These are phyloP conservation scores for Vicia villosa DNA, from an alignment of 306 rosid species.

Conservation along the genomic window DNA sequence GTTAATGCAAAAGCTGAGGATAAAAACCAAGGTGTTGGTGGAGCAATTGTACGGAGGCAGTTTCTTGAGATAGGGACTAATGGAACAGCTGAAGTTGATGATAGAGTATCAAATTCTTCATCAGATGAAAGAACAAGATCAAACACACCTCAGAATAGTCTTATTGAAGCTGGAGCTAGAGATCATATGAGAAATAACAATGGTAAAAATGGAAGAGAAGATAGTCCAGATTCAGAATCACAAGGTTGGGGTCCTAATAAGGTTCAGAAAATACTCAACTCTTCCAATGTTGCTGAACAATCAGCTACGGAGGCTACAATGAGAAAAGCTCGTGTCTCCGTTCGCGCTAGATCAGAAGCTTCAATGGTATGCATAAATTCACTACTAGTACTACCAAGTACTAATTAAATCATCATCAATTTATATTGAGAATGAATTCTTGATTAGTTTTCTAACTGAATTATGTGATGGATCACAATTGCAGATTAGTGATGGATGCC, in stretches of 20 bases:
- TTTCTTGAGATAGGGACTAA: constrained; percentile 68
- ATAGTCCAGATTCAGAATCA: constrained; percentile 74
- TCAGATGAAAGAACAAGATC: constrained; percentile 82
- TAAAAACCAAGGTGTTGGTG: constrained; percentile 43
- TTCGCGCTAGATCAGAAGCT: constrained; percentile 96
- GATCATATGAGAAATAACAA: constrained; percentile 30
- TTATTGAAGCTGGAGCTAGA: constrained; percentile 31
- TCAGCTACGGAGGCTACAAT: constrained; percentile 77
- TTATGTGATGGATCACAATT: neutral
- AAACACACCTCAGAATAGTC: constrained; percentile 58
- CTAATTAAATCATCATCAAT: neutral
- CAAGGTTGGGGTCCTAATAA: constrained; percentile 74
- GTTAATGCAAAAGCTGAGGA: constrained; percentile 53
- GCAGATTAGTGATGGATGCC: constrained; percentile 97
- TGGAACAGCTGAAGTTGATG: constrained; percentile 47
- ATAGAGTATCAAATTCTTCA: constrained; percentile 58
- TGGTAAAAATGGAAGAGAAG: constrained; percentile 63
- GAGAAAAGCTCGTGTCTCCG: constrained; percentile 98
- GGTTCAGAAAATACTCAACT: constrained; percentile 44
- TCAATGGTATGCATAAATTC: constrained; percentile 60
- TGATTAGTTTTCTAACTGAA: constrained; percentile 12
- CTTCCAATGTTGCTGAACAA: constrained; percentile 52
- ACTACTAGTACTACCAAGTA: neutral
- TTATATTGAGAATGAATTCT: neutral
- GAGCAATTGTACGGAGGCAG: constrained; percentile 55